Percentiles rank a stretch among this genome's conserved stretches.
Conservation (phyloP, 2,329 filamentous ascomycete species). For the Xylaria sp. region DNA sequence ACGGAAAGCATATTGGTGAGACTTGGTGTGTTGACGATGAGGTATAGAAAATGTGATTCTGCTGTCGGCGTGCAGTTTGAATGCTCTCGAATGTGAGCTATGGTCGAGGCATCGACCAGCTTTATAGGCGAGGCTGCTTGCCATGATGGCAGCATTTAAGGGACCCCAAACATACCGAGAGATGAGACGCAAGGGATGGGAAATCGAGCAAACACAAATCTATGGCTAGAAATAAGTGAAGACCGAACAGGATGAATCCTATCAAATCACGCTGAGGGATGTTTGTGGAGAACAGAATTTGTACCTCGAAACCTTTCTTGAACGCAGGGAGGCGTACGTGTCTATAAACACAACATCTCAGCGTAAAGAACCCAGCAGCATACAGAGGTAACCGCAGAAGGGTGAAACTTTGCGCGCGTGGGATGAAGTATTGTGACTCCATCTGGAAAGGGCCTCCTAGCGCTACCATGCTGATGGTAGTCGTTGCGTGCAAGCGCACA, state of each 20-base stretch:
- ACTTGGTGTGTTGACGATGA: not conserved
- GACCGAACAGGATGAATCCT: slow-evolving; percentile 15
- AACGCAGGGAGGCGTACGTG: slow-evolving; percentile 16
- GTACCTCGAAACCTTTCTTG: slow-evolving; percentile 18
- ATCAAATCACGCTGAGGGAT: slow-evolving; percentile 22
- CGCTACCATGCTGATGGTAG: slow-evolving; percentile 13
- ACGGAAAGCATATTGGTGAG: slow-evolving; percentile 40
- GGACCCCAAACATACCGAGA: not conserved
- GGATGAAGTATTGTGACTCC: slow-evolving; percentile 9
- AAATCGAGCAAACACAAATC: not conserved
- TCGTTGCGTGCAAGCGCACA: slow-evolving; percentile 5
- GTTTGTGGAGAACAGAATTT: slow-evolving; percentile 26
- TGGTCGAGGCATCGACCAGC: slow-evolving; percentile 17
- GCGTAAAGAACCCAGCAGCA: slow-evolving; percentile 13
- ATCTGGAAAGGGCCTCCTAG: not conserved
- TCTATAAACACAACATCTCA: slow-evolving; percentile 23
- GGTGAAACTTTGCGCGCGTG: slow-evolving; percentile 5
- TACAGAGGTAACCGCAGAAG: not conserved
- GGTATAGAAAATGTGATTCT: not conserved
- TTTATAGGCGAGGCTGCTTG: slow-evolving; percentile 27
- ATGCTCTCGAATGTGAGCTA: not conserved
- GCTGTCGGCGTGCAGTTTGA: not conserved
- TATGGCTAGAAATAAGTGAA: slow-evolving; percentile 7
- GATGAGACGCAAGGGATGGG: slow-evolving; percentile 1
- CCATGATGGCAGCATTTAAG: not conserved